Conservation (phyloP, 2,329 filamentous ascomycete species). For the Juglanconis sp. region DNA sequence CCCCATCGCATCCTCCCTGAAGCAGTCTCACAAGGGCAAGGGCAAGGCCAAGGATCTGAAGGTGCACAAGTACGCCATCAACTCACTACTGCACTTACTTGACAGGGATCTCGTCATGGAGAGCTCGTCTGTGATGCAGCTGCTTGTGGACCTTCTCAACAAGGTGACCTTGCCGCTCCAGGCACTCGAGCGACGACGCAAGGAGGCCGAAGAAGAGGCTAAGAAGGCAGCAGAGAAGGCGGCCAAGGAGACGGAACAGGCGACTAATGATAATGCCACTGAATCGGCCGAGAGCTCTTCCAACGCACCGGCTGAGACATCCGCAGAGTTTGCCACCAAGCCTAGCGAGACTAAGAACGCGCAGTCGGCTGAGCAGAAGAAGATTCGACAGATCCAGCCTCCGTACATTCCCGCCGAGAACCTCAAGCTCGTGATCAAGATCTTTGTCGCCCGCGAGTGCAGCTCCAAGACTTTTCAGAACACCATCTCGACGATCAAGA, state of each 20-base stretch:
- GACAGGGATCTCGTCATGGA: slow-evolving; percentile 96
- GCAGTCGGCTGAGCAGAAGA: slow-evolving; percentile 42
- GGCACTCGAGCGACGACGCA: slow-evolving; percentile 77
- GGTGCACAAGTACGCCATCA: slow-evolving; percentile 84
- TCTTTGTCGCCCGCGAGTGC: slow-evolving; percentile 92
- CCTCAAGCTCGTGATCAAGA: slow-evolving; percentile 89
- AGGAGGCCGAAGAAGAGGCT: slow-evolving; percentile 61
- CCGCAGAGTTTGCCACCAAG: slow-evolving; percentile 12
- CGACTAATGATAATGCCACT: slow-evolving; percentile 21
- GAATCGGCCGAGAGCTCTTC: slow-evolving; percentile 15
- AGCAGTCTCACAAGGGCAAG: slow-evolving; percentile 74
- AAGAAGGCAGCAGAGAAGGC: slow-evolving; percentile 36
- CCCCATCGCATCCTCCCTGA: slow-evolving; percentile 66
- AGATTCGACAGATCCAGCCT: slow-evolving; percentile 64
- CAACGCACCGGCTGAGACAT: slow-evolving; percentile 24
- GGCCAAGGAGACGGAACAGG: slow-evolving; percentile 22
- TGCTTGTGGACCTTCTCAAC: slow-evolving; percentile 81
- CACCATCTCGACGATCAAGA: slow-evolving; percentile 97
- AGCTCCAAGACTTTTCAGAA: slow-evolving; percentile 98
- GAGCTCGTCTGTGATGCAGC: slow-evolving; percentile 94
- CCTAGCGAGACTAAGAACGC: slow-evolving; percentile 27
- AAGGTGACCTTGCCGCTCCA: slow-evolving; percentile 85
- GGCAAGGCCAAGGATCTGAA: slow-evolving; percentile 84
- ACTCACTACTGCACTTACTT: slow-evolving; percentile 80
- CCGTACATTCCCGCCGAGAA: slow-evolving; percentile 87